Evolutionary conservation across 2,329 filamentous ascomycete species (phyloP).

Genomic region (Rutstroemia sp.): DNA sequence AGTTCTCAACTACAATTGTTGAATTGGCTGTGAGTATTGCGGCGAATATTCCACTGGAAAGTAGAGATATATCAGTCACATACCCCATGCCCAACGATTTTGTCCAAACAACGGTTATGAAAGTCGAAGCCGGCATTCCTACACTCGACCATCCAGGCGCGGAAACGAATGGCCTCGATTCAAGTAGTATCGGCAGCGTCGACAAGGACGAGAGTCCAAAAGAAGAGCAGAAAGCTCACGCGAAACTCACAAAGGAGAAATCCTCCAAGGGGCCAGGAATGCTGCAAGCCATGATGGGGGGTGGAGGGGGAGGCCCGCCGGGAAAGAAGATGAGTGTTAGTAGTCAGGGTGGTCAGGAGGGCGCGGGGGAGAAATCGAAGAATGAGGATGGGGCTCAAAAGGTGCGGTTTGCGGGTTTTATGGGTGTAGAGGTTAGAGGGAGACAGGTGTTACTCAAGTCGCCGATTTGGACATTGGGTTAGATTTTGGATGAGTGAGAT

Average conservation of each 20-base stretch:
- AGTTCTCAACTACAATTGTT: slow-evolving; percentile 84
- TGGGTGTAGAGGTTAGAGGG: slow-evolving; percentile 65
- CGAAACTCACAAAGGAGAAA: slow-evolving; percentile 26
- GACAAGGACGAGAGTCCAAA: slow-evolving; percentile 28
- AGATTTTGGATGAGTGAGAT: slow-evolving; percentile 1
- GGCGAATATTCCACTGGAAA: slow-evolving; percentile 81
- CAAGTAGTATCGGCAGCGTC: slow-evolving; percentile 24
- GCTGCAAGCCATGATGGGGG: slow-evolving; percentile 30
- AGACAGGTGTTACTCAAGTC: slow-evolving; percentile 70
- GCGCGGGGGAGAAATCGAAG: slow-evolving; percentile 21
- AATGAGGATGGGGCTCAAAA: slow-evolving; percentile 34
- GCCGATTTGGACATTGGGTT: slow-evolving; percentile 58
- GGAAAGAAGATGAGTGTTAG: slow-evolving; percentile 24
- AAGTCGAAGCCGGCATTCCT: slow-evolving; percentile 64
- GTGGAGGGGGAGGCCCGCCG: slow-evolving; percentile 12
- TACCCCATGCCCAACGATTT: slow-evolving; percentile 74
- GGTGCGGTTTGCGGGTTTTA: slow-evolving; percentile 69
- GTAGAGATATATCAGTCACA: slow-evolving; percentile 78
- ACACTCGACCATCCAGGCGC: slow-evolving; percentile 40
- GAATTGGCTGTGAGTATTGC: slow-evolving; percentile 83
- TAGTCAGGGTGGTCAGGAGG: slow-evolving; percentile 12
- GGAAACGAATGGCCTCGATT: slow-evolving; percentile 24
- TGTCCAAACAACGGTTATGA: slow-evolving; percentile 72
- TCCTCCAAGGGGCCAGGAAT: slow-evolving; percentile 28
- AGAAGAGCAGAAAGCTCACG: slow-evolving; percentile 22